A percentile compares a stretch with the other conserved stretches of the same genome.
These are phyloP conservation scores for Calonectria hawksworthii DNA, from an alignment of 2,329 filamentous ascomycete species.

Conservation along the genomic window DNA sequence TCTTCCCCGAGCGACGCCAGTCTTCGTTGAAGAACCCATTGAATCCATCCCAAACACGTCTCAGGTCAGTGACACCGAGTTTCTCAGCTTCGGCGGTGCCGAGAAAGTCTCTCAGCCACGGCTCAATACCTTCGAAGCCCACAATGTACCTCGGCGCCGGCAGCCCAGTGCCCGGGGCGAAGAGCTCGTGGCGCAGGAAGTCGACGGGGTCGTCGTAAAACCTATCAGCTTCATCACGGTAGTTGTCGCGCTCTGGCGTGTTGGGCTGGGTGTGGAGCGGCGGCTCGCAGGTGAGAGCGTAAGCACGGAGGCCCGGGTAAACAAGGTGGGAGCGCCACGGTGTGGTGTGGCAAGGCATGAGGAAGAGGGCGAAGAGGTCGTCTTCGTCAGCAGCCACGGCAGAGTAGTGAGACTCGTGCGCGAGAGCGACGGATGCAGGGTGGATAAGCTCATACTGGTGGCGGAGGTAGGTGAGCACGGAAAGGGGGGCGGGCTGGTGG, in stretches of 20 bases:
- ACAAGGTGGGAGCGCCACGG: constrained; percentile 93
- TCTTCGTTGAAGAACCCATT: constrained; percentile 77
- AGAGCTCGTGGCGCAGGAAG: constrained; percentile 72
- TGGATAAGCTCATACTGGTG: constrained; percentile 75
- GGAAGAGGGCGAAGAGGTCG: constrained; percentile 79
- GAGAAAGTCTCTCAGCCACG: constrained; percentile 61
- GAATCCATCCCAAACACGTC: constrained; percentile 67
- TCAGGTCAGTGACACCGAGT: constrained; percentile 57
- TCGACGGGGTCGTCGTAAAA: constrained; percentile 79
- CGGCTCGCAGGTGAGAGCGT: constrained; percentile 92
- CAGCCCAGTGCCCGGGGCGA: constrained; percentile 40
- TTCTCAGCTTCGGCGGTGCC: constrained; percentile 54
- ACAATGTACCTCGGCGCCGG: constrained; percentile 69
- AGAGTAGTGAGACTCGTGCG: constrained; percentile 36
- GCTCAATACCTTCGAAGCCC: constrained; percentile 72
- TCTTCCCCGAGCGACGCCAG: constrained; percentile 66
- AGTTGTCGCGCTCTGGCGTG: constrained; percentile 72
- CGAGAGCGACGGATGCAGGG: constrained; percentile 47
- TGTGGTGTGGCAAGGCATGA: constrained; percentile 96
- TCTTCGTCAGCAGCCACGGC: constrained; percentile 47
- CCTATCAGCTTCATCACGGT: constrained; percentile 90
- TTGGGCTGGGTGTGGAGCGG: constrained; percentile 77
- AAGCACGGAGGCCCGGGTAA: constrained; percentile 80
- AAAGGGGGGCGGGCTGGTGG: constrained; percentile 85
- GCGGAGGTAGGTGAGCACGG: constrained; percentile 83